phyloP scores from a whole-genome alignment of 441 rosid species.

The Erodium trifolium region DNA sequence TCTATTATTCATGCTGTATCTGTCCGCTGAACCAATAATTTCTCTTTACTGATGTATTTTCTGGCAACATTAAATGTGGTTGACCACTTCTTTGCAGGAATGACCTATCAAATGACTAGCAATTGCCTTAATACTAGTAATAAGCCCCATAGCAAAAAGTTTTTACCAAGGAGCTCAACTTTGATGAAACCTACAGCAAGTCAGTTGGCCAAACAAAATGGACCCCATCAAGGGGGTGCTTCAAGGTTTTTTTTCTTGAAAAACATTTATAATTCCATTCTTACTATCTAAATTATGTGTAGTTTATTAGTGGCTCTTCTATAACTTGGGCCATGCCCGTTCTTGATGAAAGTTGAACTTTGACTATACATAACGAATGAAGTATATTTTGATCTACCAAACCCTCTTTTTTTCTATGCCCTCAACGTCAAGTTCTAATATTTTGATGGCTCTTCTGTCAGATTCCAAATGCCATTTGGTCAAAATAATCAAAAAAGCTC shows the following conservation, averaged over 20 bases:
- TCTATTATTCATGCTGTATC: neutral
- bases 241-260: slow-evolving; percentile 43
- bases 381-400: neutral
- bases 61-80: neutral
- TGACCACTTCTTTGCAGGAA: slow-evolving; percentile 30
- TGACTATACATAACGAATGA: neutral
- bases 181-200: slow-evolving; percentile 95
- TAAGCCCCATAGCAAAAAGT: slow-evolving; percentile 30
- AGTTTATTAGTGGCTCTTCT: neutral
- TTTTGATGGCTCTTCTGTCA: slow-evolving; percentile 23
- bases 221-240: slow-evolving; percentile 25
- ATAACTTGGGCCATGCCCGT: neutral
- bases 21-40: neutral
- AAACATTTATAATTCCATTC: neutral
- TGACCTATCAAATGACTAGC: slow-evolving; percentile 25
- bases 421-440: neutral
- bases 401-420: neutral
- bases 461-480: slow-evolving; percentile 39
- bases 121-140: slow-evolving; percentile 34
- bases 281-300: neutral
- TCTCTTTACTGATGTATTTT: neutral
- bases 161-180: slow-evolving; percentile 63
- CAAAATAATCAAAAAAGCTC: slow-evolving; percentile 33
- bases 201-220: slow-evolving; percentile 76
- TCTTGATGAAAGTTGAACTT: neutral